phyloP scores from a whole-genome alignment of 805 yeast species.

The Lipomyces oligophaga region DNA sequence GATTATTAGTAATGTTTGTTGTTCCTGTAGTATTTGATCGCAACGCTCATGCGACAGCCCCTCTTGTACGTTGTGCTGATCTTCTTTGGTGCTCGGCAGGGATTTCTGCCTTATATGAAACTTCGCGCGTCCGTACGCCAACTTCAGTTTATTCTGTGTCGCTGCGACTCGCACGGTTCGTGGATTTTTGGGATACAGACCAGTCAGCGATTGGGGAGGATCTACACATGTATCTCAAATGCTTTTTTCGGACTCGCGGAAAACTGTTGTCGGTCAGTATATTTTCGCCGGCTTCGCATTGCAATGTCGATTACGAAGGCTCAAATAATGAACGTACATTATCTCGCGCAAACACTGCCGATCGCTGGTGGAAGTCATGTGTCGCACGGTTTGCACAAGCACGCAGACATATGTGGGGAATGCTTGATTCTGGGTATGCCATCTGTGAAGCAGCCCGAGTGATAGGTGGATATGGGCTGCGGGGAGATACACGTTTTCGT shows the following conservation, averaged over 20 bases:
- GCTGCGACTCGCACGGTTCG: constrained; percentile 21
- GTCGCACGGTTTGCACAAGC: constrained; percentile 28
- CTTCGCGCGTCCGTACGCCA: constrained; percentile 24
- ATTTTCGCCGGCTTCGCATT: constrained; percentile 29
- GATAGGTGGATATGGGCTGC: no score
- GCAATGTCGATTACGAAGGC: constrained; percentile 25
- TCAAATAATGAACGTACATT: no score
- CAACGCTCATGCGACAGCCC: constrained; percentile 26
- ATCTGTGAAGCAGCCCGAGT: constrained; percentile 9
- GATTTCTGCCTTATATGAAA: constrained; percentile 24
- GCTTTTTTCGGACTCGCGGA: constrained; percentile 24
- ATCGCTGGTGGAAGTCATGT: constrained; percentile 15
- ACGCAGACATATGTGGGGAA: constrained; percentile 31
- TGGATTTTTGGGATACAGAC: constrained; percentile 30
- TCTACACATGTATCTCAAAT: constrained; percentile 29
- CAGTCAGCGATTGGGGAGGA: constrained; percentile 31
- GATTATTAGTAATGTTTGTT: constrained; percentile 17
- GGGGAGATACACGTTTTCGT: no score
- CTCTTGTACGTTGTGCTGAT: constrained; percentile 29
- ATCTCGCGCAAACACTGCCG: neutral
- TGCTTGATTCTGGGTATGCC: constrained; percentile 28
- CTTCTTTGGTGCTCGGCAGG: constrained; percentile 30
- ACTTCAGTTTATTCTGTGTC: constrained; percentile 29
- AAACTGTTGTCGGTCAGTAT: constrained; percentile 19
- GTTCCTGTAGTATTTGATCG: constrained; percentile 30